phyloP scores from a whole-genome alignment of 2,329 filamentous ascomycete species.

The Proliferodiscus dingleyae region DNA sequence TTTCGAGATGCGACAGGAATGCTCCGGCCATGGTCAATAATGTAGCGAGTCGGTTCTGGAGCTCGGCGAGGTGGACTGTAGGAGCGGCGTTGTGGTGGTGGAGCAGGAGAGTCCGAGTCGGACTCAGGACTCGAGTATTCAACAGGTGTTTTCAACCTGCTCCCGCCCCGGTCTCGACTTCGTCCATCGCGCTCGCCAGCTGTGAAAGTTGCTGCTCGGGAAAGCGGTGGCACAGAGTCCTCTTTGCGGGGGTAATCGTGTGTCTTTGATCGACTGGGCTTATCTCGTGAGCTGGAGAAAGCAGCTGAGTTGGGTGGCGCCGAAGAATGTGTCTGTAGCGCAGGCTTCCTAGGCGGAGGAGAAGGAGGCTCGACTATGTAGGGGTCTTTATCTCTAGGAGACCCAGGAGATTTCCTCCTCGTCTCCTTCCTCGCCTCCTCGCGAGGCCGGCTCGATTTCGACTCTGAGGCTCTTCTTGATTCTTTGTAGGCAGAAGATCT shows the following conservation, averaged over 20 bases:
- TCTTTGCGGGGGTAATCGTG: constrained; percentile 25
- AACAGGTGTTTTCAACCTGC: constrained; percentile 20
- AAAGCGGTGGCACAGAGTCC: constrained; percentile 21
- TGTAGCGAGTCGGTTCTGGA: constrained; percentile 21
- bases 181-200: constrained; percentile 16
- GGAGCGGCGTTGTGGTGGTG: constrained; percentile 14
- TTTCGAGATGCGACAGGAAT: constrained; percentile 15
- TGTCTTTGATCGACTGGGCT: constrained; percentile 29
- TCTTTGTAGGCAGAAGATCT: constrained; percentile 27
- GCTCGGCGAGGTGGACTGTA: constrained; percentile 15
- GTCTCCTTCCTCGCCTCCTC: constrained; percentile 12
- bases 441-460: constrained; percentile 17
- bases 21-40: constrained; percentile 21
- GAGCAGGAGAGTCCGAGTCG: constrained; percentile 16
- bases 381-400: constrained; percentile 12
- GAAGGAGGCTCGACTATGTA: constrained; percentile 28
- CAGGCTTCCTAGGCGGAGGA: constrained; percentile 25
- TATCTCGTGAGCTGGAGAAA: constrained; percentile 14
- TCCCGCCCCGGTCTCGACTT: constrained; percentile 17
- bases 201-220: constrained; percentile 27
- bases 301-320: constrained; percentile 21
- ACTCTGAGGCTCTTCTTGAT: constrained; percentile 25
- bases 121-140: constrained; percentile 17
- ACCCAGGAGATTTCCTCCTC: constrained; percentile 9
- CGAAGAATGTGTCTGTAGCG: constrained; percentile 26